A percentile compares a stretch with the other conserved stretches of the same genome.
Evolutionary conservation across 2,329 filamentous ascomycete genomes (phyloP).

Genomic region (Septoria petroselini): DNA sequence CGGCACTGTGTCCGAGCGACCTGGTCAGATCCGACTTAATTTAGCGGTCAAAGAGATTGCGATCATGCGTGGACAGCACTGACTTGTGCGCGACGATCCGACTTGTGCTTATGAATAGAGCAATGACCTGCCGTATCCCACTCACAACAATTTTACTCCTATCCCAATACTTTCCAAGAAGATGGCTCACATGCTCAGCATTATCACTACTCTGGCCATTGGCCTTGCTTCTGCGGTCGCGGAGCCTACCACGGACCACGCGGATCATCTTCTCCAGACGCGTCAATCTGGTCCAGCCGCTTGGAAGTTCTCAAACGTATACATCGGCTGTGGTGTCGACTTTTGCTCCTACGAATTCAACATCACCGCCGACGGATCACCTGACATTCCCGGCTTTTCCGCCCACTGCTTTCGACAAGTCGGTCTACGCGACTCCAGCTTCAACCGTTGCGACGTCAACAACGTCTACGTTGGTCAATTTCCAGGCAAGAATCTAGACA

Average conservation of each 20-base stretch:
- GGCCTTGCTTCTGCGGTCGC: neutral
- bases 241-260: neutral
- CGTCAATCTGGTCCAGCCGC: neutral
- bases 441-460: neutral
- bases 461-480: neutral
- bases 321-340: conserved; percentile 4
- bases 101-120: too few relatives aligned
- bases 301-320: conserved; percentile 1
- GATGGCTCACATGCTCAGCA: neutral
- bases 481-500: too few relatives aligned
- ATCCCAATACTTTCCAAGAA: too few relatives aligned
- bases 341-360: conserved; percentile 5
- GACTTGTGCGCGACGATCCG: too few relatives aligned
- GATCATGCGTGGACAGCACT: too few relatives aligned
- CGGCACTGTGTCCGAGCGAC: too few relatives aligned
- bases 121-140: too few relatives aligned
- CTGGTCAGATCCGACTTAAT: too few relatives aligned
- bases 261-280: neutral
- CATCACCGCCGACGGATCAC: neutral
- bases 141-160: too few relatives aligned
- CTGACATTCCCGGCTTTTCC: conserved; percentile 1
- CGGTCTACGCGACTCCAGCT: neutral
- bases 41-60: too few relatives aligned
- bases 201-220: neutral
- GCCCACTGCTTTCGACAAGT: neutral